Evolutionary conservation across 2,329 filamentous ascomycete genomes (phyloP), one percentile per base, ranked within the genome.

Genomic region (Saccharata proteae): DNA sequence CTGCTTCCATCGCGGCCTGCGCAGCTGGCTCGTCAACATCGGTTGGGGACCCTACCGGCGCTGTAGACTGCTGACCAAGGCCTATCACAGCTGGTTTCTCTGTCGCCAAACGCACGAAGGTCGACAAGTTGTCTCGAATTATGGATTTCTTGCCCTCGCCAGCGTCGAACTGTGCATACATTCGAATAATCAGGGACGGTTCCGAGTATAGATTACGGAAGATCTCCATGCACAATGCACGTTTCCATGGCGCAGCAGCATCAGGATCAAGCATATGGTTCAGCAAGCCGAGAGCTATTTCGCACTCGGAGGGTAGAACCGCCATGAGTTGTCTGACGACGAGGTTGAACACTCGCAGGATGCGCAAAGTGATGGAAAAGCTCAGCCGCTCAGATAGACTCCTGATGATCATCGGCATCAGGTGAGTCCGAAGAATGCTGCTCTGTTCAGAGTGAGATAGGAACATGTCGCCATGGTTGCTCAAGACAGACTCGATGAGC

Each of bases 41-140:
- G 19, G 66, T 65, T 26, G 67, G 65, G 6, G 69, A 67, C 0
- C 71, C 69, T 10, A 35, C 28, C 5, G 90, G 85, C 19, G 88
- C 72, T 1, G 84, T 86, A 1, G 90, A 96, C 43, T 93, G 84
- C 39, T 82, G 77, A 4, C 86, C 79, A 3, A 96, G 70, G 0
- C 90, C 90, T 39, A 98, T 96, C 16, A 93, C 66, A 0, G 72
- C 64, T 2, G 90, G 90, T 47, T 85, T 93, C 49, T 98, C 90
- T 0, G 85, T 85, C 33, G 88, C 88, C 6, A 96, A 63, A 10
- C 85, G 75, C n/a, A 96, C 90, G 48, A 98, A 86, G 0, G 80
- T 78, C 7, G 83, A 81, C 39, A 90, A 79, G 38, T 94, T 66
- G 35, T 85, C 80, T 44, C 81, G 79, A 14, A 98, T 61, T 13